Conservation (phyloP, 768 basidiomycete species). For the Crucibulum laeve region DNA sequence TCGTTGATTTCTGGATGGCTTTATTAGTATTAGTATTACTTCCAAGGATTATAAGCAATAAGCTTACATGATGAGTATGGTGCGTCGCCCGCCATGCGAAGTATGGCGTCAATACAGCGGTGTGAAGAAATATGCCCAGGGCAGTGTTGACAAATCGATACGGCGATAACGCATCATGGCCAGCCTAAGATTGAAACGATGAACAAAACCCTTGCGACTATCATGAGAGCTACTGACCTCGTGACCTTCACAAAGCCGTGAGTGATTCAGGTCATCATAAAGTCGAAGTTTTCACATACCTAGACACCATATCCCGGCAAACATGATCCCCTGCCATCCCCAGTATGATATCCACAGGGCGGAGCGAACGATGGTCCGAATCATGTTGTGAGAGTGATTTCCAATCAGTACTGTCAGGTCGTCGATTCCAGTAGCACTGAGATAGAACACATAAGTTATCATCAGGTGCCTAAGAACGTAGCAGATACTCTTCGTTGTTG, state of each 20-base stretch:
- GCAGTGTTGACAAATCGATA: constrained; percentile 28
- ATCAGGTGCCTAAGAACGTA: constrained; percentile 39
- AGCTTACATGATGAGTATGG: constrained; percentile 57
- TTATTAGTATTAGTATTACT: not conserved
- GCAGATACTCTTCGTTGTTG: constrained; percentile 35
- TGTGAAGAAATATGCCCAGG: constrained; percentile 38
- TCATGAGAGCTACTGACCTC: constrained; percentile 25
- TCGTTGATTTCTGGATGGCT: constrained; percentile 35
- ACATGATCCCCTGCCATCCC: constrained; percentile 44
- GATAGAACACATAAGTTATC: constrained; percentile 33
- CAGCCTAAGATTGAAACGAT: constrained; percentile 27
- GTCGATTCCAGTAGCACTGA: constrained; percentile 33
- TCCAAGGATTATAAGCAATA: not conserved
- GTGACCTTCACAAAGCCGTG: constrained; percentile 27
- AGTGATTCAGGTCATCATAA: not conserved
- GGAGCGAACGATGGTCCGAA: constrained; percentile 15
- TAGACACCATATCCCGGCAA: constrained; percentile 41
- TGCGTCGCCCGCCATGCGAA: constrained; percentile 67
- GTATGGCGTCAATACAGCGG: constrained; percentile 51
- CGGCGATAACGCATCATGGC: constrained; percentile 44
- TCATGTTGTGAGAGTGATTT: constrained; percentile 2
- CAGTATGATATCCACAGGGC: constrained; percentile 43
- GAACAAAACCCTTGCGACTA: not conserved
- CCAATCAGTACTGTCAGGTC: constrained; percentile 1
- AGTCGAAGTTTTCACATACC: constrained; percentile 20